phyloP scores from a whole-genome alignment of 805 yeast species.

The Saccharomyces eubayanus region DNA sequence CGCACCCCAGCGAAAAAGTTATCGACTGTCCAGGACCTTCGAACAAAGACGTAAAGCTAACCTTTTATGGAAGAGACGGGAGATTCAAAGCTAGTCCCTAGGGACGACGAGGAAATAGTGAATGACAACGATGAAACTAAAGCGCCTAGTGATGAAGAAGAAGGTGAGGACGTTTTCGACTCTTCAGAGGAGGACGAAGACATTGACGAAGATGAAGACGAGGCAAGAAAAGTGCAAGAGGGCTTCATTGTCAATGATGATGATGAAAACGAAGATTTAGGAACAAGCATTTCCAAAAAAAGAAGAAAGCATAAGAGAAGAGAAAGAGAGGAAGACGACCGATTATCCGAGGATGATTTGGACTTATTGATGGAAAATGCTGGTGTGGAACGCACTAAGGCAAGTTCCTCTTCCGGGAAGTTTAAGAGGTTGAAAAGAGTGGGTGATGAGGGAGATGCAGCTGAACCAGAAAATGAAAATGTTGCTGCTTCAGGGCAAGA shows the following conservation, averaged over 20 bases:
- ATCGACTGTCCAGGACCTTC: background rate
- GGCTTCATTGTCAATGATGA: slow-evolving; percentile 94
- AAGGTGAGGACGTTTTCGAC: slow-evolving; percentile 47
- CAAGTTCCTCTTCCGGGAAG: slow-evolving; percentile 32
- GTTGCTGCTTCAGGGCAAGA: slow-evolving; percentile 9
- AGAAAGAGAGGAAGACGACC: slow-evolving; percentile 48
- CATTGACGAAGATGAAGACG: slow-evolving; percentile 81
- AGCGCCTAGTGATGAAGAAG: slow-evolving; percentile 36
- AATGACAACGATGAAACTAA: slow-evolving; percentile 34
- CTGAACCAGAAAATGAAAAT: slow-evolving; percentile 14
- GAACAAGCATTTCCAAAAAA: slow-evolving; percentile 20
- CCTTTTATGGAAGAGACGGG: background rate
- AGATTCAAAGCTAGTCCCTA: slow-evolving; percentile 1
- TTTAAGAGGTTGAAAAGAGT: slow-evolving; percentile 83
- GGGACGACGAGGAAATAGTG: slow-evolving; percentile 27
- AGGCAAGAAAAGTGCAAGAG: slow-evolving; percentile 70
- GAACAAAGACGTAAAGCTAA: background rate
- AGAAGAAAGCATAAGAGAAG: slow-evolving; percentile 35
- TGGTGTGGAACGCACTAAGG: slow-evolving; percentile 50
- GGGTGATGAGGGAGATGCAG: slow-evolving; percentile 34
- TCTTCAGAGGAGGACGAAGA: slow-evolving; percentile 90
- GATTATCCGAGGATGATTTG: slow-evolving; percentile 89
- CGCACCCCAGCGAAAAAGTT: background rate
- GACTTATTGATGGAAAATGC: slow-evolving; percentile 86
- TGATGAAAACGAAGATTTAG: slow-evolving; percentile 43